Percentiles rank a stretch among this genome's conserved stretches.
phyloP scores from a whole-genome alignment of 306 rosid genomes.

The Herpetospermum pedunculosum region DNA sequence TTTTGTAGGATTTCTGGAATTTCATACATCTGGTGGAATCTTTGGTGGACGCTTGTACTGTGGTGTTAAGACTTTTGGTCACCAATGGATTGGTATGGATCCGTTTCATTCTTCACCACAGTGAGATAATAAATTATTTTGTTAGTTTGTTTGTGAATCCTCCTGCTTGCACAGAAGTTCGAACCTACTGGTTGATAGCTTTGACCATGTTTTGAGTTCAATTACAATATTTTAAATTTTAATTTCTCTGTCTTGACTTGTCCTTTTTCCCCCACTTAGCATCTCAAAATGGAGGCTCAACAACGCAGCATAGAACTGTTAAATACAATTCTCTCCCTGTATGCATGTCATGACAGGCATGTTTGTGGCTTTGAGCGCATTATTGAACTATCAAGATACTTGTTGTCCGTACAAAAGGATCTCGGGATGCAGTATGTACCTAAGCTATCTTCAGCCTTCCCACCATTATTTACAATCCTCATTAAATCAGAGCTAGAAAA shows the following conservation, averaged over 20 bases:
- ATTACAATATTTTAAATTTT: background rate
- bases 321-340: constrained; percentile 45
- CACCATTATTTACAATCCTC: constrained; percentile 48
- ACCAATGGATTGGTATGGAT: constrained; percentile 44
- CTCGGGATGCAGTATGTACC: constrained; percentile 56
- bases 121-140: constrained; percentile 11
- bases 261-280: constrained; percentile 18
- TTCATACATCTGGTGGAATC: constrained; percentile 39
- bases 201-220: background rate
- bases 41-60: constrained; percentile 54
- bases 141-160: background rate
- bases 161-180: background rate
- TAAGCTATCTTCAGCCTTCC: constrained; percentile 36
- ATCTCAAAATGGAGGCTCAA: constrained; percentile 62
- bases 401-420: constrained; percentile 60
- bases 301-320: constrained; percentile 48
- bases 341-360: constrained; percentile 37
- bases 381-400: constrained; percentile 49
- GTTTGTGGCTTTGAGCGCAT: constrained; percentile 44
- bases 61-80: constrained; percentile 45
- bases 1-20: constrained; percentile 55
- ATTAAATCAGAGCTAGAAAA: constrained; percentile 73
- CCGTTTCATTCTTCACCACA: background rate
- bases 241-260: background rate
- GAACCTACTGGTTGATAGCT: background rate